Conservation (phyloP, 2,329 filamentous ascomycete species). For the Aotearoamyces nothofagi region DNA sequence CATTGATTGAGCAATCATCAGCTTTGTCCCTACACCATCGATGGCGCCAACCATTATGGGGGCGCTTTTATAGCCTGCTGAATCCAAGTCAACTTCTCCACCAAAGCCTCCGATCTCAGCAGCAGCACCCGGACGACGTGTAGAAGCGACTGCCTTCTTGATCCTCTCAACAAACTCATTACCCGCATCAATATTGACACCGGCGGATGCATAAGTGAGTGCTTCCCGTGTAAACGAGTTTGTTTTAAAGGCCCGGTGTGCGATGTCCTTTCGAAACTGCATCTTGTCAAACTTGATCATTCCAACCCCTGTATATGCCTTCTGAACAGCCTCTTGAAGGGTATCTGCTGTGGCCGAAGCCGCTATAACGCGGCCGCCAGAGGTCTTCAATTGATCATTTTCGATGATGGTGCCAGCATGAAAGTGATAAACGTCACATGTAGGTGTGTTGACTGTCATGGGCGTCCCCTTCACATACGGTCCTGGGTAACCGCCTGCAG, state of each 20-base stretch:
- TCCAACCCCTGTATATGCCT: slow-evolving; percentile 73
- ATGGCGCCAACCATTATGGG: slow-evolving; percentile 88
- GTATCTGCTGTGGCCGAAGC: slow-evolving; percentile 66
- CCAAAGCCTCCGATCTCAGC: slow-evolving; percentile 94
- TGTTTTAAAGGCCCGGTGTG: slow-evolving; percentile 52
- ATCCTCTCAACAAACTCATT: slow-evolving; percentile 88
- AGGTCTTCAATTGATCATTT: slow-evolving; percentile 51
- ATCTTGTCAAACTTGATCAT: slow-evolving; percentile 81
- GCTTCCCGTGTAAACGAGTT: slow-evolving; percentile 24
- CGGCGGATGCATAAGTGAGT: slow-evolving; percentile 84
- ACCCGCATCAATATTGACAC: slow-evolving; percentile 87
- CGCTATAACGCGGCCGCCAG: slow-evolving; percentile 85
- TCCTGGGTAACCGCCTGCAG: slow-evolving; percentile 81
- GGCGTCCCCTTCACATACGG: slow-evolving; percentile 65
- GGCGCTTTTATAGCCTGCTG: slow-evolving; percentile 56
- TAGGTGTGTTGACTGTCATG: slow-evolving; percentile 33
- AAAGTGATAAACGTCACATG: slow-evolving; percentile 57
- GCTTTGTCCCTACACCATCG: slow-evolving; percentile 91
- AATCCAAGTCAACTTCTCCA: slow-evolving; percentile 65
- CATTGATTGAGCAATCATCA: slow-evolving; percentile 86
- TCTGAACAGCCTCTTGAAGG: slow-evolving; percentile 68
- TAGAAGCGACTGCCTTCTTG: slow-evolving; percentile 77
- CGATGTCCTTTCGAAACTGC: slow-evolving; percentile 76
- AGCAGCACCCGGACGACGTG: slow-evolving; percentile 72
- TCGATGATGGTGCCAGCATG: slow-evolving; percentile 73